Base-by-base conservation (phyloP, 169 alveolate genomes). In the Cystoisospora suis region DNA sequence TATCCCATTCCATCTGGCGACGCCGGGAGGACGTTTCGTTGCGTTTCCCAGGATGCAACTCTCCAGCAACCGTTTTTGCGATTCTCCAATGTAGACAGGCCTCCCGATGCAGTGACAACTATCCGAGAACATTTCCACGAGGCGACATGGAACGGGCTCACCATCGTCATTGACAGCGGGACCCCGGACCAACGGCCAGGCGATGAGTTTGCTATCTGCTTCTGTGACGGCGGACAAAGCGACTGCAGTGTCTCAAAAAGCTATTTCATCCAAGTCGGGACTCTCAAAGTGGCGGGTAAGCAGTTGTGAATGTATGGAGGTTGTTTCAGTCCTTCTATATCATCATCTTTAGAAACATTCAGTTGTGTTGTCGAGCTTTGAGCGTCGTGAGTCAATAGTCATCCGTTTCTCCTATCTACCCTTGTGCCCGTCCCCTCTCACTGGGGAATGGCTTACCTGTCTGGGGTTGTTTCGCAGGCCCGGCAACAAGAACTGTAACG, bases 141-240 rank as follows among this genome's bases (percentile, higher is more conserved):
- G 53, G 45, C 65, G 29, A 3, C 61, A 0, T 88, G 92, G 92
- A 58, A 58, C 15, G 53, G 59, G 6, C 86, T 79, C 36, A 56
- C 49, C 85, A 75, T 88, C 75, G 65, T 88, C 44, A 59, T 32
- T 44, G 92, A 88, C 49, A 85, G 59, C 42, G 7, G 58, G n/a
- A 9, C 75, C 6, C 42, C 47, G 1, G 75, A 47, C 15, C 72
- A 79, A 4, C 6, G 69, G 38, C 89, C 83, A 3, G 92, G 92
- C 59, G 85, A 42, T 6, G 23, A n/a, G 61, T 88, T 58, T 47
- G 92, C 89, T 23, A 45, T 88, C 46, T 88, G 92, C 85, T 77
- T 88, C 42, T 88, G 92, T 46, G 88, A 88, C 38, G 92, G 92
- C 40, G 45, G 34, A 47, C n/a, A 40, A 9, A 40, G 70, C 44